phyloP scores from a whole-genome alignment of 2,329 filamentous ascomycete species.

The Corniculantispora saksenae region DNA sequence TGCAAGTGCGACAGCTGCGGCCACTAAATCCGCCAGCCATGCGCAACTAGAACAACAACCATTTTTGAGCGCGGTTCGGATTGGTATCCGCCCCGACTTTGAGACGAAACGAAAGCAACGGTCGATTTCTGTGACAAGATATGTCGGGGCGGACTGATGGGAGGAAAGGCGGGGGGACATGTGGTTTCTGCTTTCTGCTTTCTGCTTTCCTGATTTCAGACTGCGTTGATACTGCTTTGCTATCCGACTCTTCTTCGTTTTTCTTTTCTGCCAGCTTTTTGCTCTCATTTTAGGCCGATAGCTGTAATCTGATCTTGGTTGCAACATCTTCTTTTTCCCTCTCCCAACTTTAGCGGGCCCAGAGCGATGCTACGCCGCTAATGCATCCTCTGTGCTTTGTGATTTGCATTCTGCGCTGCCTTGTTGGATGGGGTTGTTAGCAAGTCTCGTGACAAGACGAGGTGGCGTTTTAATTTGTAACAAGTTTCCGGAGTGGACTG shows the following conservation, averaged over 20 bases:
- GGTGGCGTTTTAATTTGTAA: too few species aligned
- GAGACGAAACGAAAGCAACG: slow-evolving; percentile 16
- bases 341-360: neutral
- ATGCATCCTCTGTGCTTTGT: neutral
- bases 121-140: slow-evolving; percentile 14
- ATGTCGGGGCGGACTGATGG: slow-evolving; percentile 14
- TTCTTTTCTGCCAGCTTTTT: neutral
- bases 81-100: slow-evolving; percentile 10
- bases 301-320: slow-evolving; percentile 16
- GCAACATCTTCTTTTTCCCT: neutral
- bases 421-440: neutral
- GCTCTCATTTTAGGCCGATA: slow-evolving; percentile 8
- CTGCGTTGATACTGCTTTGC: neutral
- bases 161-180: too few species aligned
- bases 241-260: neutral
- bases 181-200: neutral
- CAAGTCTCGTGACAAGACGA: too few species aligned
- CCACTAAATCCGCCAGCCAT: slow-evolving; percentile 6
- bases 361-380: neutral
- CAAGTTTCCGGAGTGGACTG: too few species aligned
- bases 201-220: slow-evolving; percentile 6
- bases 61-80: slow-evolving; percentile 1
- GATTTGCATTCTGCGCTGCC: neutral
- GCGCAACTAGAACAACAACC: neutral
- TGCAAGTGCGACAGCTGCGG: slow-evolving; percentile 29